phyloP scores from a whole-genome alignment of 306 rosid species.

The Rosa lucieae region DNA sequence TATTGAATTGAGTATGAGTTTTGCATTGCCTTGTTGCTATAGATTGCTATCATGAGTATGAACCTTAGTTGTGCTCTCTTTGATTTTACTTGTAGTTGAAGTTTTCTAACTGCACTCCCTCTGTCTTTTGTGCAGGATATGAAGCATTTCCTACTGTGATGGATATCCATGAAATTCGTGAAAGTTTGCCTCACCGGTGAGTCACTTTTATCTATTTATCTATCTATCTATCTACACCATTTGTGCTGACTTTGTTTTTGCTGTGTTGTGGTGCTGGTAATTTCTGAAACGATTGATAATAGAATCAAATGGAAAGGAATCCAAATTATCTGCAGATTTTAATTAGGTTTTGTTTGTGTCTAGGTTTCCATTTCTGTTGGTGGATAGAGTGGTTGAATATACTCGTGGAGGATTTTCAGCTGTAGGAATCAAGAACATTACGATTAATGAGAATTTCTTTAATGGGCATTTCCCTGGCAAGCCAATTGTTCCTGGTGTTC shows the following conservation, averaged over 20 bases:
- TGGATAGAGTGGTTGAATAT: constrained; percentile 73
- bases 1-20: constrained; percentile 51
- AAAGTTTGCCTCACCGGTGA: constrained; percentile 85
- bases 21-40: neutral
- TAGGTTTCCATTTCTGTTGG: constrained; percentile 94
- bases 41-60: neutral
- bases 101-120: neutral
- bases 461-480: constrained; percentile 98
- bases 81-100: neutral
- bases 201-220: neutral
- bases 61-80: neutral
- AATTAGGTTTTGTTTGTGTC: neutral
- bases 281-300: neutral
- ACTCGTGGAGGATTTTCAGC: constrained; percentile 48
- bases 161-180: constrained; percentile 82
- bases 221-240: neutral
- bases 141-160: constrained; percentile 82
- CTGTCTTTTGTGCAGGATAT: constrained; percentile 45
- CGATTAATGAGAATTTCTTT: constrained; percentile 88
- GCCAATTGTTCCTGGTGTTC: constrained; percentile 98
- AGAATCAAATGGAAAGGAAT: neutral
- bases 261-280: neutral
- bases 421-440: constrained; percentile 56
- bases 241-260: neutral
- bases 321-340: neutral